phyloP scores from a whole-genome alignment of 257 asterid species.

The Fraxinus americana region DNA sequence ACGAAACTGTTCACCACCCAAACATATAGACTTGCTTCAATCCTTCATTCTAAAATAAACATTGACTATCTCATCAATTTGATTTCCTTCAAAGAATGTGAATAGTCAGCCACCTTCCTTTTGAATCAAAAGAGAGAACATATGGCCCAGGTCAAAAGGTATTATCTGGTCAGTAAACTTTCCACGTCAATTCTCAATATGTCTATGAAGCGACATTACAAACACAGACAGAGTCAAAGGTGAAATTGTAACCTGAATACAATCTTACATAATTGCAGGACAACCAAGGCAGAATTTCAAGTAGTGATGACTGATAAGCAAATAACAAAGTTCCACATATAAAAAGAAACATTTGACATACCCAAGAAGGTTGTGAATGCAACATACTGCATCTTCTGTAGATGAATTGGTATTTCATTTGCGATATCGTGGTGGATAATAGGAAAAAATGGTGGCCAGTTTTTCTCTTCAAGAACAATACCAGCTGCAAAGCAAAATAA shows the following conservation, averaged over 20 bases:
- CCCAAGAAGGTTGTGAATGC: conserved; percentile 92
- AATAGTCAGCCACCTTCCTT: neutral
- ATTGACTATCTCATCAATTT: neutral
- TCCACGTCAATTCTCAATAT: neutral
- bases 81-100: neutral
- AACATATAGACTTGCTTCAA: neutral
- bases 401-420: conserved; percentile 91
- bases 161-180: neutral
- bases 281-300: conserved; percentile 10
- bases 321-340: neutral
- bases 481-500: conserved; percentile 48
- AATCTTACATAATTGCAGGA: neutral
- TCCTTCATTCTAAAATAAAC: neutral
- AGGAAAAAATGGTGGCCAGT: conserved; percentile 98
- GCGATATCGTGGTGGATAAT: conserved; percentile 92
- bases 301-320: neutral
- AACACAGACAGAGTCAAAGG: conserved; percentile 7
- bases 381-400: conserved; percentile 89
- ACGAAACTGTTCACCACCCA: neutral
- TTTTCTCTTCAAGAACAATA: conserved; percentile 74
- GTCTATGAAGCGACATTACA: neutral
- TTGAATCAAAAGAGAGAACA: neutral
- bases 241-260: conserved; percentile 3
- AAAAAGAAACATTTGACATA: conserved; percentile 36
- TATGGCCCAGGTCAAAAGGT: neutral